A percentile compares a stretch with the other conserved stretches of the same genome.
These are phyloP conservation scores for Ceratocystis cacaofunesta DNA, from an alignment of 2,329 filamentous ascomycete genomes.

Conservation along the genomic window DNA sequence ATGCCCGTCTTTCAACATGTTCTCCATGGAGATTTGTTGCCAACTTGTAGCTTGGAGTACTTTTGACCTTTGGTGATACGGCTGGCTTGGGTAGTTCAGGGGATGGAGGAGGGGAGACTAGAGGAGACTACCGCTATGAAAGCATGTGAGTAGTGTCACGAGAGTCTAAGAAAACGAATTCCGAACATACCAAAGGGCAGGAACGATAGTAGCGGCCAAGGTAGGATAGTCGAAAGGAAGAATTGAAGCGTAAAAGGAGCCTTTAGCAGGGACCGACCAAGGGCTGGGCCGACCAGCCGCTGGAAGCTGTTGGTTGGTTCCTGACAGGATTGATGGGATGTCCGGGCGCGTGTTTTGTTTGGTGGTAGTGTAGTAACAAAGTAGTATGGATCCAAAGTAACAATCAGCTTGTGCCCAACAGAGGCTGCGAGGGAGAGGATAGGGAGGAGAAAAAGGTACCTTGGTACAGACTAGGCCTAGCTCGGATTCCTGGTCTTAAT, in stretches of 20 bases:
- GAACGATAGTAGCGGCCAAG: no score
- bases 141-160: neutral
- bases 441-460: no score
- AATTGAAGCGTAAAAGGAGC: neutral
- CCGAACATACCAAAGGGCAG: neutral
- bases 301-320: neutral
- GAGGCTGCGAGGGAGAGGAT: no score
- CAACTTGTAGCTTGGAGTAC: neutral
- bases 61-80: neutral
- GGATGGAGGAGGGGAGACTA: neutral
- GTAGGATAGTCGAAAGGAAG: neutral
- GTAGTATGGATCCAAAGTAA: neutral
- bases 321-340: neutral
- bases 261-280: neutral
- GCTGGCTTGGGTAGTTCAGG: neutral
- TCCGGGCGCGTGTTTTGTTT: neutral
- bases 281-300: neutral
- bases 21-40: neutral
- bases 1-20: neutral
- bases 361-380: neutral
- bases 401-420: neutral
- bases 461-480: no score
- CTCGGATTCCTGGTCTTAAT: no score
- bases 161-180: neutral
- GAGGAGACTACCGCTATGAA: neutral